A percentile compares a stretch with the other conserved stretches of the same genome.
These are phyloP conservation scores for Aquilaria yunnanensis DNA, from an alignment of 345 rosid genomes.

Conservation along the genomic window DNA sequence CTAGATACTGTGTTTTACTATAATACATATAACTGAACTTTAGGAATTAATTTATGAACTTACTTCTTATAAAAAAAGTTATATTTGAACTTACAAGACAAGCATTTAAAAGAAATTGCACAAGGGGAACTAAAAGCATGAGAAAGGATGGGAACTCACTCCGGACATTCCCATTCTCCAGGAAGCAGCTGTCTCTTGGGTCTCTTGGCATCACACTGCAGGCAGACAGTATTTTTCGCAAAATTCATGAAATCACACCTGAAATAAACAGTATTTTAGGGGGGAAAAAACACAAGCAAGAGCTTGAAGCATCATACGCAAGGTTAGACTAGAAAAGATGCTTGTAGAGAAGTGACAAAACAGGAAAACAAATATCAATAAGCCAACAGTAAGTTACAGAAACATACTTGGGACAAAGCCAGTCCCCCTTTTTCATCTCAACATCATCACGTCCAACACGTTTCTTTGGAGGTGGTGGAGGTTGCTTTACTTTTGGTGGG, in stretches of 20 bases:
- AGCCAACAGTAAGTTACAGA: background rate
- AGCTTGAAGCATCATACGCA: conserved; percentile 2
- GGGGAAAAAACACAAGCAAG: conserved; percentile 4
- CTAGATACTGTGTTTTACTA: too few species aligned
- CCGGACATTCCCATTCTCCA: conserved; percentile 99
- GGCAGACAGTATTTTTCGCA: conserved; percentile 87
- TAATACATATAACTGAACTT: too few species aligned
- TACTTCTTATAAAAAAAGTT: too few species aligned
- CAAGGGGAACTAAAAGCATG: background rate
- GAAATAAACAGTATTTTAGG: conserved; percentile 17
- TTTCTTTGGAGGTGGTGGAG: conserved; percentile 86
- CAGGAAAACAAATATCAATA: background rate
- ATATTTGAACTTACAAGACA: too few species aligned
- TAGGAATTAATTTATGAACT: too few species aligned
- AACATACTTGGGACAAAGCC: conserved; percentile 95
- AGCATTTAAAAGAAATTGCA: too few species aligned
- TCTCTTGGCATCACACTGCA: conserved; percentile 95
- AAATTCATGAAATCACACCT: conserved; percentile 99
- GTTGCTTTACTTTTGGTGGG: conserved; percentile 95
- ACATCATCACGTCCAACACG: conserved; percentile 95
- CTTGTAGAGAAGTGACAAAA: background rate
- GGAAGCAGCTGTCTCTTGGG: conserved; percentile 97
- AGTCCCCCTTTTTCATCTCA: conserved; percentile 99
- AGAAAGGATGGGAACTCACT: conserved; percentile 45
- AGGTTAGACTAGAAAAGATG: background rate